phyloP scores from a whole-genome alignment of 768 basidiomycete genomes.

The Lepiota venenata region DNA sequence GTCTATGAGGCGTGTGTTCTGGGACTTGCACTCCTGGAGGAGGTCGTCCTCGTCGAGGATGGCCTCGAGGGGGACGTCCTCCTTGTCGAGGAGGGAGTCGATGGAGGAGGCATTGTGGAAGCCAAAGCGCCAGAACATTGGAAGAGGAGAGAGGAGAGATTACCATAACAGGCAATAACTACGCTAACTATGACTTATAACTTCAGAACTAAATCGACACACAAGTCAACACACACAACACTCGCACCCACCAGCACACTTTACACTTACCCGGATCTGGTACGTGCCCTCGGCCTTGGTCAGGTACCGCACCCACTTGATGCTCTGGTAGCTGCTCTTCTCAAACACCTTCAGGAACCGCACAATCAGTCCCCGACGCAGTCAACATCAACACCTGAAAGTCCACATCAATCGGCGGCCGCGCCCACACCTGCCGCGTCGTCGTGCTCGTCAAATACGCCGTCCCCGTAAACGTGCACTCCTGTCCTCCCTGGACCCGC shows the following conservation, averaged over 20 bases:
- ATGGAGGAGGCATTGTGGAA: slow-evolving; percentile 88
- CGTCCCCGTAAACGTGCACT: slow-evolving; percentile 79
- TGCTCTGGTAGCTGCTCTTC: slow-evolving; percentile 89
- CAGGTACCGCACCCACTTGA: slow-evolving; percentile 95
- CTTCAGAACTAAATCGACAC: too few species aligned
- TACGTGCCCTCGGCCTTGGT: slow-evolving; percentile 93
- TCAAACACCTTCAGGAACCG: slow-evolving; percentile 98
- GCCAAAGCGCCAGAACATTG: slow-evolving; percentile 52
- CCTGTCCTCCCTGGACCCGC: slow-evolving; percentile 88
- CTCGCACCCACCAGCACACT: background rate
- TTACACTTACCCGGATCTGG: slow-evolving; percentile 80
- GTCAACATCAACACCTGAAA: slow-evolving; percentile 99
- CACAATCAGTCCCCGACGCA: slow-evolving; percentile 90
- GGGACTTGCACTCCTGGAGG: slow-evolving; percentile 91
- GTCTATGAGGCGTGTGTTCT: slow-evolving; percentile 86
- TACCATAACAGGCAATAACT: slow-evolving; percentile 8
- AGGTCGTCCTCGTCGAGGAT: slow-evolving; percentile 94
- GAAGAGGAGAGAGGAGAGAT: background rate
- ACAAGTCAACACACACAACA: too few species aligned
- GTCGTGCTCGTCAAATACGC: slow-evolving; percentile 88
- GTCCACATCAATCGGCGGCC: slow-evolving; percentile 97
- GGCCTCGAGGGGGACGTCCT: slow-evolving; percentile 84
- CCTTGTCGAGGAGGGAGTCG: slow-evolving; percentile 87
- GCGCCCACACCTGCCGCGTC: slow-evolving; percentile 92
- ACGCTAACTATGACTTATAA: background rate